Conservation (phyloP, 441 rosid species). For the Aleurites moluccanus region DNA sequence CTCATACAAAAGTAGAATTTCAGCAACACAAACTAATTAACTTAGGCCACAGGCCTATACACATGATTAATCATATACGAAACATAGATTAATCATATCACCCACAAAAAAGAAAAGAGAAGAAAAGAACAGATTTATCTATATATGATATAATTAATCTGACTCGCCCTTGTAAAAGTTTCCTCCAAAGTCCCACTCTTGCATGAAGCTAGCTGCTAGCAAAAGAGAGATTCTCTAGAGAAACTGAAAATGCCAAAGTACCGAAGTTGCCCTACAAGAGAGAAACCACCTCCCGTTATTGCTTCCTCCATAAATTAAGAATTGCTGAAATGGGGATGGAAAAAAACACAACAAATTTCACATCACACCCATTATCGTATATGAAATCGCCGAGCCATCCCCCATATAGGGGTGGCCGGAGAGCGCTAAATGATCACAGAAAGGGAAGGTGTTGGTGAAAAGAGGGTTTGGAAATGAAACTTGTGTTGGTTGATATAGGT, state of each 20-base stretch:
- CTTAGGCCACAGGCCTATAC: conserved; percentile 17
- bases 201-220: not conserved
- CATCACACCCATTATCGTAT: not conserved
- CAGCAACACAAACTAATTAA: not conserved
- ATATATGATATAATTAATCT: conserved; percentile 12
- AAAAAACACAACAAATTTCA: not conserved
- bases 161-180: conserved; percentile 27
- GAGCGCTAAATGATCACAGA: not conserved
- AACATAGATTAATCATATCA: not conserved
- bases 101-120: not conserved
- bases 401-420: conserved; percentile 16
- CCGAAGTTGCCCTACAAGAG: conserved; percentile 47
- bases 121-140: not conserved
- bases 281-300: conserved; percentile 24
- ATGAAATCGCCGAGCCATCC: not conserved
- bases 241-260: conserved; percentile 51
- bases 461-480: conserved; percentile 36
- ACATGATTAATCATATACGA: no score
- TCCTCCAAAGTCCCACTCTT: conserved; percentile 21
- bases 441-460: conserved; percentile 15
- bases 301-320: not conserved
- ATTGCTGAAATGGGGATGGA: not conserved
- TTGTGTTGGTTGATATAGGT: conserved; percentile 22
- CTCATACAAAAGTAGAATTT: not conserved
- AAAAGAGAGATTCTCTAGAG: conserved; percentile 11